Evolutionary conservation across 1,284 basidiomycete species (phyloP).

Genomic region (Jaminaea rosea): DNA sequence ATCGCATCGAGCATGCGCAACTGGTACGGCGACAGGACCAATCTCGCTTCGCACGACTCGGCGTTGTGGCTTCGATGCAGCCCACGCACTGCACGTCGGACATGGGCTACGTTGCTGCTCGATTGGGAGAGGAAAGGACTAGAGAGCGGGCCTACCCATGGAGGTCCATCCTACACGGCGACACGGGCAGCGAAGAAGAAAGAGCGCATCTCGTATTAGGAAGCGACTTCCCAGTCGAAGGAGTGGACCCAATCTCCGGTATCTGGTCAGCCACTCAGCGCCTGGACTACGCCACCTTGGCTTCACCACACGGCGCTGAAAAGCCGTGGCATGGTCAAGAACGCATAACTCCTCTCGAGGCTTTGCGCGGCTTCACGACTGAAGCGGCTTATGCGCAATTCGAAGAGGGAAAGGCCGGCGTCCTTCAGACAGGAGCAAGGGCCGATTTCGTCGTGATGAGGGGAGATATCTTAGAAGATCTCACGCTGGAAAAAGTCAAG

Average conservation of each 20-base stretch:
- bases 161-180: constrained; percentile 63
- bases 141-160: constrained; percentile 75
- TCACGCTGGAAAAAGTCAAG: too few relatives aligned
- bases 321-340: too few relatives aligned
- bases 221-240: constrained; percentile 73
- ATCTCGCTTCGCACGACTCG: constrained; percentile 60
- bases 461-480: too few relatives aligned
- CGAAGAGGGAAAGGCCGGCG: too few relatives aligned
- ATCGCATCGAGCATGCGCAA: constrained; percentile 83
- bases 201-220: constrained; percentile 59
- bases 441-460: too few relatives aligned
- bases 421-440: too few relatives aligned
- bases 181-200: constrained; percentile 25
- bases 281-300: too few relatives aligned
- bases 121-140: constrained; percentile 53
- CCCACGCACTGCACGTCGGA: constrained; percentile 80
- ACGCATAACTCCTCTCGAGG: too few relatives aligned
- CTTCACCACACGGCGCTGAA: too few relatives aligned
- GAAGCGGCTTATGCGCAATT: too few relatives aligned
- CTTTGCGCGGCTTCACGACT: too few relatives aligned
- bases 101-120: constrained; percentile 62
- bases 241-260: constrained; percentile 49
- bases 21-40: constrained; percentile 60
- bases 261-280: constrained; percentile 82
- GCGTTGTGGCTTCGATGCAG: constrained; percentile 82